Conservation (phyloP, 176 grass and related monocot genomes). For the Carex cristatella region DNA sequence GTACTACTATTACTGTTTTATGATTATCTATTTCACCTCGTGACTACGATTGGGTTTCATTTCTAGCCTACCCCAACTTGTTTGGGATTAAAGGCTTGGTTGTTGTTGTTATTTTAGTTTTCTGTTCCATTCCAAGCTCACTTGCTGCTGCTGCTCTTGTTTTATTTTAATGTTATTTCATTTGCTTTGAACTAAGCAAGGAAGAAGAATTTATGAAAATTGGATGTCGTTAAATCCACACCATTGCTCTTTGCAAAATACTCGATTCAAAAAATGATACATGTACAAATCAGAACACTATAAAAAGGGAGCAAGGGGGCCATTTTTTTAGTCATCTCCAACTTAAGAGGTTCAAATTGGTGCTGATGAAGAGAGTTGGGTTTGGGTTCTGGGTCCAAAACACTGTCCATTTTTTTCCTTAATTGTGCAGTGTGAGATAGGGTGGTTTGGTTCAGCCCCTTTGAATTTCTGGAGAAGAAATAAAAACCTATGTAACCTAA, state of each 20-base stretch:
- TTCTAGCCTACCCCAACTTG: too few species aligned
- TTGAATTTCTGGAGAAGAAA: neutral
- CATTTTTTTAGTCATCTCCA: neutral
- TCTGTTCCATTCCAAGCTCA: neutral
- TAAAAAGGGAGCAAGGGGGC: neutral
- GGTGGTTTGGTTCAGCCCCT: neutral
- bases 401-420: neutral
- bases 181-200: neutral
- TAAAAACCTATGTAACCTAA: neutral
- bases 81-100: too few species aligned
- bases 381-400: neutral
- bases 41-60: too few species aligned
- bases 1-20: too few species aligned
- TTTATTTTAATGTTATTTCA: neutral
- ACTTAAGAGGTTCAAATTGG: neutral
- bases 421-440: neutral
- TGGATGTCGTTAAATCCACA: neutral
- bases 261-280: too few species aligned
- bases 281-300: neutral
- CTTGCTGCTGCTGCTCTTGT: neutral
- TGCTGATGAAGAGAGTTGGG: neutral
- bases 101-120: neutral
- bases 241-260: neutral
- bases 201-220: neutral
- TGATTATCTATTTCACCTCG: too few species aligned